Evolutionary conservation across 2,329 filamentous ascomycete genomes (phyloP).

Genomic region (Alternaria rosae): DNA sequence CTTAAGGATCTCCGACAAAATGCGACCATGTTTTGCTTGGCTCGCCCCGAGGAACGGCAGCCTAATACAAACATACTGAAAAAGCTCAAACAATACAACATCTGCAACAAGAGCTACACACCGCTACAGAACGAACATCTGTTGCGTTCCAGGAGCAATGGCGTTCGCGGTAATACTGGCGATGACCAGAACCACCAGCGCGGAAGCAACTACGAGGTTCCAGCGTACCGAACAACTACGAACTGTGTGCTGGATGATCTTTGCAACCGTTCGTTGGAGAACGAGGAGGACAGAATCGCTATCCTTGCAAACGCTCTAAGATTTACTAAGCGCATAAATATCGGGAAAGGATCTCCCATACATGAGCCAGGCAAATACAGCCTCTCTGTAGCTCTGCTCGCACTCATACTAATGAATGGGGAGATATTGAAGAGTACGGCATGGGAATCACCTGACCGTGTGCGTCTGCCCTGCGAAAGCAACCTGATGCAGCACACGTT

Average conservation of each 20-base stretch:
- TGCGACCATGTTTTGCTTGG: slow-evolving; percentile 27
- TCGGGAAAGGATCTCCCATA: background rate
- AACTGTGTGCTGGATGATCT: slow-evolving; percentile 26
- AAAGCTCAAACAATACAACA: slow-evolving; percentile 32
- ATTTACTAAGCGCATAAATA: slow-evolving; percentile 22
- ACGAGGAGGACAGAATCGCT: slow-evolving; percentile 22
- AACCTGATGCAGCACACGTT: slow-evolving; percentile 6
- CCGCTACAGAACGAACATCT: background rate
- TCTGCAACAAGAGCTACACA: slow-evolving; percentile 17
- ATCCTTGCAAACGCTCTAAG: slow-evolving; percentile 26
- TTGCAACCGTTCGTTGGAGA: slow-evolving; percentile 15
- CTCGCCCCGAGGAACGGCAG: slow-evolving; percentile 9
- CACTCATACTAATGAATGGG: slow-evolving; percentile 24
- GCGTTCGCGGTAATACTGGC: background rate
- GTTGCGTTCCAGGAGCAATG: background rate
- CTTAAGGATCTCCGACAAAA: slow-evolving; percentile 16
- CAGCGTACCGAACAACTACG: slow-evolving; percentile 18
- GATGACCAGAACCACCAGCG: background rate
- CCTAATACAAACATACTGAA: slow-evolving; percentile 17
- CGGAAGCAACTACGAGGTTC: background rate
- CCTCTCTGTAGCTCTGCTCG: slow-evolving; percentile 22
- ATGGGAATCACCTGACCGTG: background rate
- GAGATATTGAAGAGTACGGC: slow-evolving; percentile 17
- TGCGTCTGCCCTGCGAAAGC: background rate
- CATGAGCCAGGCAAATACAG: slow-evolving; percentile 10